Evolutionary conservation across 176 grass and related monocot species (phyloP), one percentile per base, ranked within the genome.

Genomic region (Cenchrus purpureus): DNA sequence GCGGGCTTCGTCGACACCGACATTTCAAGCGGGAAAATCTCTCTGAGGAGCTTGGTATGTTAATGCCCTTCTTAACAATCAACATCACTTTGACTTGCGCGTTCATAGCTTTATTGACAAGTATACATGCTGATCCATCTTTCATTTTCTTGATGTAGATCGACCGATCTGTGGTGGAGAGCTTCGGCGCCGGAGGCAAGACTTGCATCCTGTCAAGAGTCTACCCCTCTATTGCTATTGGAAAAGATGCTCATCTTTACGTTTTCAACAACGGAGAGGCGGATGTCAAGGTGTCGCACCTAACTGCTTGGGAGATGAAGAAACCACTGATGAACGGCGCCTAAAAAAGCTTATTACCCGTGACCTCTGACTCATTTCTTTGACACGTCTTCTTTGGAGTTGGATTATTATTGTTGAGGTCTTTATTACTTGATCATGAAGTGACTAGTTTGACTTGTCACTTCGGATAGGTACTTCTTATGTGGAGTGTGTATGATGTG

Each of bases 111-210:
- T 86, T 79, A 72, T 52, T 55, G 65, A 73, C 58, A 5, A 2
- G 0, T 11, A 2, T 4, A 5, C 13, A 0, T 15, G 6, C 7
- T 25, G 9, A 8, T 62, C 11, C 59, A 12, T 62, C 59, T 5
- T 9, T 25, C 52, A 2, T 62, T 16, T 7, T 76, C 10, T 25
- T 46, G 19, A 25, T 29, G 12, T 0, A 95, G 90, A 91, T 95
- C 32, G 93, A 95, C 46, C 85, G 85, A 19, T 95, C 93, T 0
- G 93, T 92, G 13, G 86, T 95, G 5, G 93, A 95, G 85, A 95
- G 93, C 70, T 95, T 95, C 25, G 90, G 88, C 1, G 88, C n/a
- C 0, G 52, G 49, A 69, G 90, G 93, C 8, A 88, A 45, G 86
- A 88, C 85, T 2, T 95, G 90, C 48, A 95, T 95, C 62, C 56